phyloP scores from a whole-genome alignment of 257 asterid genomes.

The Rauvolfia tetraphylla region DNA sequence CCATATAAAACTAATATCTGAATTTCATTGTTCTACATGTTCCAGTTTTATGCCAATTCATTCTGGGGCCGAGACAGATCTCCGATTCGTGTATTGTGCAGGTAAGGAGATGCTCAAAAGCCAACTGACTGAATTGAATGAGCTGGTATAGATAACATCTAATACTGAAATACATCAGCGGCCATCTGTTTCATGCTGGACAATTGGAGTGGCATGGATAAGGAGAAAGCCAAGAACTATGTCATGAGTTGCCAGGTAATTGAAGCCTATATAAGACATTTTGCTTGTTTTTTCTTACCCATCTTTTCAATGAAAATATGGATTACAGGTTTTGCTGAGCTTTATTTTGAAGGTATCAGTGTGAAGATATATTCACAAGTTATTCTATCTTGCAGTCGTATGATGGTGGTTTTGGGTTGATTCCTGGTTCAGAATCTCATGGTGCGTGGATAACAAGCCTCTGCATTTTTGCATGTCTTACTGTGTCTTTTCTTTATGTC shows the following conservation, averaged over 20 bases:
- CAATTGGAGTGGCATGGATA: constrained; percentile 89
- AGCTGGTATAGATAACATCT: constrained; percentile 14
- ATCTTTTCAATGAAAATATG: background rate
- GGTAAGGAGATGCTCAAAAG: constrained; percentile 38
- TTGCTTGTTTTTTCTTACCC: background rate
- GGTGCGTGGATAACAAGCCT: constrained; percentile 56
- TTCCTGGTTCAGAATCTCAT: constrained; percentile 93
- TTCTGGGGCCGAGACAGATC: constrained; percentile 93
- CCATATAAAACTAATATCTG: constrained; percentile 16
- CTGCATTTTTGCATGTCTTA: background rate
- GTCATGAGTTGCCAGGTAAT: constrained; percentile 77
- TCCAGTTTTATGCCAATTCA: constrained; percentile 91
- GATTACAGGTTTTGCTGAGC: constrained; percentile 5
- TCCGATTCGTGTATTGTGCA: constrained; percentile 92
- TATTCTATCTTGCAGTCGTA: constrained; percentile 65
- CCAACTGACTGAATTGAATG: constrained; percentile 12
- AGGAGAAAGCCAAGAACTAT: constrained; percentile 75
- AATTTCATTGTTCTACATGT: constrained; percentile 15
- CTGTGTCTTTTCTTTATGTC: background rate
- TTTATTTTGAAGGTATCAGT: constrained; percentile 14
- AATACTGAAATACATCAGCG: constrained; percentile 44
- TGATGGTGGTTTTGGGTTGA: constrained; percentile 93
- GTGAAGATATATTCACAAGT: constrained; percentile 9
- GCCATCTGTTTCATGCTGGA: constrained; percentile 80
- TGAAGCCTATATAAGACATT: background rate